A percentile compares a stretch with the other conserved stretches of the same genome.
Evolutionary conservation across 2,329 filamentous ascomycete genomes (phyloP).

Genomic region (Hypoxylon sp.): DNA sequence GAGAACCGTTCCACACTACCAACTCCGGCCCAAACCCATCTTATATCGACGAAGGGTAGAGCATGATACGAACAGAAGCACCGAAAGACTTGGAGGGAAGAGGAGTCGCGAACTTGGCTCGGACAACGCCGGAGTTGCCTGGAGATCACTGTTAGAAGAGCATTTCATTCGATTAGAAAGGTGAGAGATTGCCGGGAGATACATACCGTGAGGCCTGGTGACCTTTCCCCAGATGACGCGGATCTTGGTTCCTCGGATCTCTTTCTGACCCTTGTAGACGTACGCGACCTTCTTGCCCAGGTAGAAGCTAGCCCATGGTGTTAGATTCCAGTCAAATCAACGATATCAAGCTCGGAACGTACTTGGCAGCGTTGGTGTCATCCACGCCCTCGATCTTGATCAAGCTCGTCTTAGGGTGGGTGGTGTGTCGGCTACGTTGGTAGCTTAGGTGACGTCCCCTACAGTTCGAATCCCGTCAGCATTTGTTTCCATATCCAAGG

Average conservation of each 20-base stretch:
- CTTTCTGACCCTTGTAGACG: slow-evolving; percentile 95
- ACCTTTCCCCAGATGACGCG: slow-evolving; percentile 99
- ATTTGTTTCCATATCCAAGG: slow-evolving; percentile 5
- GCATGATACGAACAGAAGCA: slow-evolving; percentile 95
- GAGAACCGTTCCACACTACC: slow-evolving; percentile 71
- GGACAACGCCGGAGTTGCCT: slow-evolving; percentile 98
- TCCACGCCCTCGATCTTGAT: slow-evolving; percentile 99
- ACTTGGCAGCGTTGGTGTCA: slow-evolving; percentile 88
- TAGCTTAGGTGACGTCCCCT: slow-evolving; percentile 99
- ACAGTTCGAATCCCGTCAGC: slow-evolving; percentile 48
- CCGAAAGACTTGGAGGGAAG: slow-evolving; percentile 97
- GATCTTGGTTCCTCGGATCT: slow-evolving; percentile 98
- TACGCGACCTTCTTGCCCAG: slow-evolving; percentile 98
- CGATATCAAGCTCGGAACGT: slow-evolving; percentile 56
- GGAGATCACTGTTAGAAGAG: slow-evolving; percentile 35
- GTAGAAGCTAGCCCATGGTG: slow-evolving; percentile 77
- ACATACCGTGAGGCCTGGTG: slow-evolving; percentile 89
- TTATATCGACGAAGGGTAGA: slow-evolving; percentile 99
- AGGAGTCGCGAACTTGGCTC: slow-evolving; percentile 96
- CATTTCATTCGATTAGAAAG: background rate
- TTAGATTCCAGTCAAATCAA: slow-evolving; percentile 39
- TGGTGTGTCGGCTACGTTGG: slow-evolving; percentile 93
- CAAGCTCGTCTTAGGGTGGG: slow-evolving; percentile 89
- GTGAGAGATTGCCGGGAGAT: background rate
- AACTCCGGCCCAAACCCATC: slow-evolving; percentile 69